Evolutionary conservation across 768 basidiomycete genomes (phyloP).

Genomic region (Lactifluus rugatus): DNA sequence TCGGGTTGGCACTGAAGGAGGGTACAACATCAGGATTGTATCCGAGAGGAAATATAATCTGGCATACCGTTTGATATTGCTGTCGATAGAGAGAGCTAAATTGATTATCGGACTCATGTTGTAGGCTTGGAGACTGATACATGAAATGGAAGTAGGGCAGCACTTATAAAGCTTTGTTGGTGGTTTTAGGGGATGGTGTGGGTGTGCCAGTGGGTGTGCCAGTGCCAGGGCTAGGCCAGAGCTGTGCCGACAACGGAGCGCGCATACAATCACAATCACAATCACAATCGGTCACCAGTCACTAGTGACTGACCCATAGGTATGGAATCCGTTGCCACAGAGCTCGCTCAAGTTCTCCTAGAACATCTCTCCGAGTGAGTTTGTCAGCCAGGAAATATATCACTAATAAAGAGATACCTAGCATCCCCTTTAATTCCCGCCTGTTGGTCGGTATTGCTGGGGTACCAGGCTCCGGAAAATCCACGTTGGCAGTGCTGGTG

Average conservation of each 20-base stretch:
- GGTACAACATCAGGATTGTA: neutral
- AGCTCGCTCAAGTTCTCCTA: neutral
- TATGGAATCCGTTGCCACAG: neutral
- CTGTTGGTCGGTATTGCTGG: slow-evolving; percentile 68
- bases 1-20: slow-evolving; percentile 50
- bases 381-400: no score
- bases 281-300: no score
- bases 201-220: no score
- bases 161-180: no score
- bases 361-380: slow-evolving; percentile 4
- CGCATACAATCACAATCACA: neutral
- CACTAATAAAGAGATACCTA: slow-evolving; percentile 6
- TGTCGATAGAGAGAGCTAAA: slow-evolving; percentile 14
- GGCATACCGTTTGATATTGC: slow-evolving; percentile 14
- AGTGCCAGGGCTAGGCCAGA: no score
- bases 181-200: no score
- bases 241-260: neutral
- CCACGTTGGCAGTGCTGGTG: slow-evolving; percentile 57
- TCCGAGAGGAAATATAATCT: no score
- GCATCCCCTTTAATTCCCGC: slow-evolving; percentile 29
- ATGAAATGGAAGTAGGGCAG: neutral
- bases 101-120: neutral
- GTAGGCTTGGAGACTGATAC: neutral
- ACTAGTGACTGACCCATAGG: no score
- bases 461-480: slow-evolving; percentile 83